phyloP scores from a whole-genome alignment of 2,329 filamentous ascomycete genomes.

The Fusarium sp. region DNA sequence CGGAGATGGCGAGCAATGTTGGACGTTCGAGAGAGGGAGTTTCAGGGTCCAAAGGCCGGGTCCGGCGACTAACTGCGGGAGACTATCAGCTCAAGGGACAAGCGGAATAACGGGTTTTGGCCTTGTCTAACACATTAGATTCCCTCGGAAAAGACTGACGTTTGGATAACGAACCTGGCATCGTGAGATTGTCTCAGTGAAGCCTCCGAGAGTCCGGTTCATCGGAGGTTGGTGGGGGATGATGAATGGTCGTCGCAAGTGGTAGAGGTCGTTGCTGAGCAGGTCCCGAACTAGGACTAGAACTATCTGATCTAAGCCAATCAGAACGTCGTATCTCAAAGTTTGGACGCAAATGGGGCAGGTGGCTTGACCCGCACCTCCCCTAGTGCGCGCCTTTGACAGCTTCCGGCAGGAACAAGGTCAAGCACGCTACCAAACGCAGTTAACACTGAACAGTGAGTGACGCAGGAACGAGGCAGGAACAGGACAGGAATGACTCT shows the following conservation, averaged over 20 bases:
- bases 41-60: neutral
- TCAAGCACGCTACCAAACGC: slow-evolving; percentile 3
- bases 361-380: slow-evolving; percentile 14
- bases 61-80: neutral
- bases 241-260: neutral
- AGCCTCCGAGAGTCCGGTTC: neutral
- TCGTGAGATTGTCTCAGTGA: neutral
- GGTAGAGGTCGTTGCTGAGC: neutral
- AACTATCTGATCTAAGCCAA: slow-evolving; percentile 3
- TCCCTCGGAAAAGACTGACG: neutral
- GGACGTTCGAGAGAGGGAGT: neutral
- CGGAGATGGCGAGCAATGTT: neutral
- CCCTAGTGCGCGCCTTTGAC: slow-evolving; percentile 16
- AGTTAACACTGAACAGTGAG: neutral
- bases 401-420: slow-evolving; percentile 29
- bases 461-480: slow-evolving; percentile 9
- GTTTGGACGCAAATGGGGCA: slow-evolving; percentile 27
- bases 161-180: neutral
- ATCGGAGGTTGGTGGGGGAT: neutral
- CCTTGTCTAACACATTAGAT: neutral
- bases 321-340: neutral
- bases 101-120: neutral
- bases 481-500: slow-evolving; percentile 1
- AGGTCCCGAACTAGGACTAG: slow-evolving; percentile 11
- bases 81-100: neutral